Evolutionary conservation across 225 moss, liverwort and hornwort species (phyloP), one percentile per base, ranked within the genome.

Genomic region (Takakia lepidozioides): DNA sequence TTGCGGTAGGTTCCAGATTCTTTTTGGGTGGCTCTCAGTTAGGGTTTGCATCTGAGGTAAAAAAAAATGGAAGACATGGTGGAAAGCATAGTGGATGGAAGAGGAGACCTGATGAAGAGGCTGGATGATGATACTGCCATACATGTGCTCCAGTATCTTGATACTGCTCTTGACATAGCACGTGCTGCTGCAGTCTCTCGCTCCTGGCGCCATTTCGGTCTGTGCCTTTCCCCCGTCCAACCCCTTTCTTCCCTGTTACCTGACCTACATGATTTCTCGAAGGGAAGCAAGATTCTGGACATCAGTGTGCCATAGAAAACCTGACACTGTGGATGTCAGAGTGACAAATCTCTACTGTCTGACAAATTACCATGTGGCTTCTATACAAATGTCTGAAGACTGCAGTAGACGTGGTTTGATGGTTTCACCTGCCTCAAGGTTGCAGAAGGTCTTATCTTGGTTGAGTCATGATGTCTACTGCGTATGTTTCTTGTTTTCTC

Each of bases 111-210:
- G 52, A 78, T 73, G 81, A 59, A 55, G 43, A 74, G 58, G 45
- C 66, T 84, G 65, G 81, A 88, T 30, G 78, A 75, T 25, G 81
- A 88, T 11, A 75, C 70, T 18, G 70, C 78, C 24, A 81, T 84
- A 60, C 70, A 81, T 55, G 63, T 88, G 34, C 62, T 88, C 15
- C 81, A 81, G 49, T 70, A 75, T 49, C 57, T 88, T 52, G 57
- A 56, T 29, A 60, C 72, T 27, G 53, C 65, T 15, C 38, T 55
- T 35, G 84, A 88, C 48, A 57, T 88, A 26, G 84, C 88, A 7
- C 52, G 23, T 58, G 81, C 75, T 8, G 60, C 72, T 48, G 25
- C 57, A 38, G 81, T 88, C 13, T 84, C 69, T 39, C 77, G 69
- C 6, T 55, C 69, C 25, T 88, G 88, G 88, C 81, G 78, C 29